A percentile compares a stretch with the other conserved stretches of the same genome.
Conservation (phyloP, 2,329 filamentous ascomycete genomes). For the Monosporascus sp. region DNA sequence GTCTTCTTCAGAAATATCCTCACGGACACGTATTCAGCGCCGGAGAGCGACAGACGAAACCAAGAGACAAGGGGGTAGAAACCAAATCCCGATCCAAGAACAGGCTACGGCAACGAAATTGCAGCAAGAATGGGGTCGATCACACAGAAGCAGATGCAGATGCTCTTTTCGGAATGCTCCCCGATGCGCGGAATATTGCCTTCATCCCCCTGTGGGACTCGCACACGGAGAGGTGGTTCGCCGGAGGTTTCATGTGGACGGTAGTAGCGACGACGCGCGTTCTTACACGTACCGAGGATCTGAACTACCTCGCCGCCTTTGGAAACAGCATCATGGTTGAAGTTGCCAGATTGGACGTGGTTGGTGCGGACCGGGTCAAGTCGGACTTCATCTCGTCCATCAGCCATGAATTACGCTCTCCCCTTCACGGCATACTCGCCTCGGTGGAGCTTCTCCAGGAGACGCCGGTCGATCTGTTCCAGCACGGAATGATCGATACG, state of each 20-base stretch:
- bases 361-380: slow-evolving; percentile 41
- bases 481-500: slow-evolving; percentile 40
- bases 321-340: slow-evolving; percentile 52
- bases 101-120: too few relatives aligned
- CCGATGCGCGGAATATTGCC: slow-evolving; percentile 38
- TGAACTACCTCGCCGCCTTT: slow-evolving; percentile 47
- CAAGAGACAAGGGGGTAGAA: too few relatives aligned
- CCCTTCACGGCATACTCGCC: slow-evolving; percentile 54
- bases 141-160: slow-evolving; percentile 15
- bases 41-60: too few relatives aligned
- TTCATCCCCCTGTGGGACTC: slow-evolving; percentile 45
- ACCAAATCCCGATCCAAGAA: too few relatives aligned
- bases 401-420: slow-evolving; percentile 56
- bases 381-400: slow-evolving; percentile 55
- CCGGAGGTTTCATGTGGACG: slow-evolving; percentile 46
- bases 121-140: too few relatives aligned
- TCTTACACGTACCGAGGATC: slow-evolving; percentile 41
- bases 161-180: slow-evolving; percentile 30
- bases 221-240: slow-evolving; percentile 40
- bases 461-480: slow-evolving; percentile 40
- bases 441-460: slow-evolving; percentile 48
- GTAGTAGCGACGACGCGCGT: slow-evolving; percentile 31
- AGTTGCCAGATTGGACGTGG: slow-evolving; percentile 37
- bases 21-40: too few relatives aligned
- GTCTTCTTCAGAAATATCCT: too few relatives aligned